phyloP scores from a whole-genome alignment of 1,139 yeast genomes.

The Casaregolazyma suthepensis region DNA sequence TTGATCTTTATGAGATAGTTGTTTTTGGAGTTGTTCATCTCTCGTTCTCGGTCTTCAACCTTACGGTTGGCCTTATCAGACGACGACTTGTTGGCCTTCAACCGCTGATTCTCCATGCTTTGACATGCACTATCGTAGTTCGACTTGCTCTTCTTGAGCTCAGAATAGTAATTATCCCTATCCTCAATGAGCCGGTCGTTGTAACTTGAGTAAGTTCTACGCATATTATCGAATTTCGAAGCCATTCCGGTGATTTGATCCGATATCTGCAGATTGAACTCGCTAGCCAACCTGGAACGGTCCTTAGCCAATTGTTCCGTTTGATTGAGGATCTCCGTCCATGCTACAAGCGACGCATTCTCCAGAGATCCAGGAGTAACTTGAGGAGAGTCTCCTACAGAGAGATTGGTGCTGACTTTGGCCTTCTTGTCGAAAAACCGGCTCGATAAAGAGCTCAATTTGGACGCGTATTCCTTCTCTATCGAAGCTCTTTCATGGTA shows the following conservation, averaged over 20 bases:
- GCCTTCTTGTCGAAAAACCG: conserved; percentile 77
- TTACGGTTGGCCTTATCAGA: conserved; percentile 56
- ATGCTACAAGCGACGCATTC: conserved; percentile 84
- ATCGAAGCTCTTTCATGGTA: conserved; percentile 75
- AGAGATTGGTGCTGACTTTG: conserved; percentile 54
- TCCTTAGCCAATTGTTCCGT: conserved; percentile 78
- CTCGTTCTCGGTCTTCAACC: conserved; percentile 57
- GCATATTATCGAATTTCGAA: conserved; percentile 47
- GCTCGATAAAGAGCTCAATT: conserved; percentile 56
- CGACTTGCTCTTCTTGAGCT: conserved; percentile 64
- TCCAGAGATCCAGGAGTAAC: conserved; percentile 95
- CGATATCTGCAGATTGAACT: conserved; percentile 54
- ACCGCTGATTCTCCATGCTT: conserved; percentile 71
- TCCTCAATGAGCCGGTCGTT: conserved; percentile 54
- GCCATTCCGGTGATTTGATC: conserved; percentile 56
- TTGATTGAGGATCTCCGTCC: conserved; percentile 84
- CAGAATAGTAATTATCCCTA: conserved; percentile 56
- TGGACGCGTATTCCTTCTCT: conserved; percentile 77
- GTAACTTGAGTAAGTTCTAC: conserved; percentile 52
- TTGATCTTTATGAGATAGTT: conserved; percentile 73
- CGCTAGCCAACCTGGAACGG: conserved; percentile 53
- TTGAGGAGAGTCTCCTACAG: conserved; percentile 88
- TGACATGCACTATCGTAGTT: conserved; percentile 75
- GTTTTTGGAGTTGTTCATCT: conserved; percentile 85
- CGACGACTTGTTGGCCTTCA: conserved; percentile 52